These are phyloP conservation scores for Apophysomyces elegans DNA, from an alignment of 371 early-diverging fungal species.

Conservation along the genomic window DNA sequence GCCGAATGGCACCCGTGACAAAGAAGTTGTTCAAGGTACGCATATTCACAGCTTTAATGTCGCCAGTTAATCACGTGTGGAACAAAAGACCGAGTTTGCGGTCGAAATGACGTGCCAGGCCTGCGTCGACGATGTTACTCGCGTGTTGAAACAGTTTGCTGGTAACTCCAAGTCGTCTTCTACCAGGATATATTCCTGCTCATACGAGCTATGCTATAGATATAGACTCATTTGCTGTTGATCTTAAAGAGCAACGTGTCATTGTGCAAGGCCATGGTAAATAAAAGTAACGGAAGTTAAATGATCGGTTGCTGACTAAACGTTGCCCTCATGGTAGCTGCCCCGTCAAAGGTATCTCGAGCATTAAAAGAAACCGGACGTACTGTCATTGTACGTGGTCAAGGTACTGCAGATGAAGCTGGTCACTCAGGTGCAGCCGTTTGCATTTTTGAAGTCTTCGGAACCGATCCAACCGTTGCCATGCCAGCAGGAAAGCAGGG, in stretches of 20 bases:
- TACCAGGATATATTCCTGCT: neutral
- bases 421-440: conserved; percentile 80
- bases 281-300: neutral
- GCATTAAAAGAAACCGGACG: conserved; percentile 71
- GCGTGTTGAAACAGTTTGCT: conserved; percentile 55
- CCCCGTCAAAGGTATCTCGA: conserved; percentile 67
- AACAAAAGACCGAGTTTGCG: conserved; percentile 73
- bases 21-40: conserved; percentile 23
- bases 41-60: neutral
- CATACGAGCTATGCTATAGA: conserved; percentile 25
- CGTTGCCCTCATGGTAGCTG: conserved; percentile 36
- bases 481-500: conserved; percentile 64
- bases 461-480: conserved; percentile 35
- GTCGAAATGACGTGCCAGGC: conserved; percentile 84
- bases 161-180: conserved; percentile 35
- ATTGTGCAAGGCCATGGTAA: conserved; percentile 68
- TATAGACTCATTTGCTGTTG: conserved; percentile 59
- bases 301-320: conserved; percentile 22
- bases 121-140: conserved; percentile 70
- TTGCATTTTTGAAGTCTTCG: conserved; percentile 80
- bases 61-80: too few relatives aligned
- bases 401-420: conserved; percentile 68
- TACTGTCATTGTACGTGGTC: conserved; percentile 76
- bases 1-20: conserved; percentile 16
- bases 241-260: conserved; percentile 63